A percentile compares a stretch with the other conserved stretches of the same genome.
Evolutionary conservation across 768 basidiomycete genomes (phyloP).

Genomic region (Clathrus columnatus): DNA sequence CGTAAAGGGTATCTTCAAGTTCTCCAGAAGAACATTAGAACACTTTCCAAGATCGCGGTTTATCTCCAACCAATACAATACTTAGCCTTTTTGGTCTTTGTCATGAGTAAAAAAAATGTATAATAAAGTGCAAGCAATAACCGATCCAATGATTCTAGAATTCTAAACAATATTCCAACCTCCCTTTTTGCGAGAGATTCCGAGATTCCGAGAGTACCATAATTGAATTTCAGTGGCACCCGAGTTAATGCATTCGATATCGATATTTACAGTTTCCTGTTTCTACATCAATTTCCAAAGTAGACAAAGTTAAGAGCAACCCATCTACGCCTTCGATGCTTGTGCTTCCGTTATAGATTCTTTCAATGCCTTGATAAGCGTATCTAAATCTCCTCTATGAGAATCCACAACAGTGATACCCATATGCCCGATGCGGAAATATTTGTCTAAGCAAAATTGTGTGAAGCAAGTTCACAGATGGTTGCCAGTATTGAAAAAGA

Average conservation of each 20-base stretch:
- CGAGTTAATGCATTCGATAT: neutral
- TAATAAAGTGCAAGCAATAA: no score
- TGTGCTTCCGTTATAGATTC: conserved; percentile 42
- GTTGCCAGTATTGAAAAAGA: neutral
- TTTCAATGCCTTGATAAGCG: conserved; percentile 54
- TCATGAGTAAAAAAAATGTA: no score
- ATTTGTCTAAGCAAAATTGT: conserved; percentile 49
- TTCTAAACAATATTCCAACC: no score
- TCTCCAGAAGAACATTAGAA: no score
- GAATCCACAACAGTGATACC: conserved; percentile 71
- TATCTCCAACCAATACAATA: no score
- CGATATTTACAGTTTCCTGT: neutral
- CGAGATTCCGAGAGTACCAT: no score
- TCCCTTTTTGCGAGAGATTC: no score
- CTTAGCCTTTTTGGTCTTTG: no score
- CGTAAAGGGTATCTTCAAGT: no score
- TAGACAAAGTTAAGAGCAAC: neutral
- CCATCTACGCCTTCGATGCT: conserved; percentile 23
- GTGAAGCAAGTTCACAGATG: neutral
- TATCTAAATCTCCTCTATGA: conserved; percentile 67
- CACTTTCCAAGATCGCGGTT: no score
- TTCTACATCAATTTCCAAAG: neutral
- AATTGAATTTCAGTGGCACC: no score
- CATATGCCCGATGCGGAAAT: conserved; percentile 96
- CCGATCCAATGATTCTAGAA: no score